Evolutionary conservation across 805 yeast species (phyloP), one percentile per base, ranked within the genome.

Genomic region (Kregervanrija pseudodelftensis): DNA sequence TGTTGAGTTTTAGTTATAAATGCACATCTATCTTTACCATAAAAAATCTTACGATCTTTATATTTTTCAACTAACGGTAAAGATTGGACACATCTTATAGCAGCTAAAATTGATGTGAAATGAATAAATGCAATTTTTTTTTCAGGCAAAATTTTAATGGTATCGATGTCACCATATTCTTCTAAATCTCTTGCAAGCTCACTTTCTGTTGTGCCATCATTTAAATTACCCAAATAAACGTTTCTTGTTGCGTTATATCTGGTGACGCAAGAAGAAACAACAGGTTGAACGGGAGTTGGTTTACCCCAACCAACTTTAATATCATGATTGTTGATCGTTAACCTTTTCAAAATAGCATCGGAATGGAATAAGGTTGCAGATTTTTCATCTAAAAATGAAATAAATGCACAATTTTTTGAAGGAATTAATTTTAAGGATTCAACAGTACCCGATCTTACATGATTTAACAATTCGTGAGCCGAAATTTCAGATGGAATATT

Each of bases 21-120:
- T 2, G 96, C 96, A 69, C 93, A 86, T 65, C 98, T 74, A 65
- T 91, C 98, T 63, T 89, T 90, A 49, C 97, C 98, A 59, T 87
- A 90, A 56, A 79, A 86, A 36, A 95, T 84, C 63, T 86, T 87
- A 47, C 84, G 79, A 51, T 80, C 83, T 46, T 74, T 69, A 70
- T 89, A 91, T 56, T 80, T 80, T 34, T 80, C 80, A 41, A 73
- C 73, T 31, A 76, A 67, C 1, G 91, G 85, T 45, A 93, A 70
- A 46, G 78, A 77, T 41, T 85, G 79, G 38, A 89, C 96, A 47
- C 85, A 89, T 63, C 82, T 77, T 39, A 89, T 80, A n/a, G 98
- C 97, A 44, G 86, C 76, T 42, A 85, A 66, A 42, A 91, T 88
- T 12, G 91, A 80, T 46, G 90, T 76, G 66, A 88, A 90, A 67